A percentile compares a stretch with the other conserved stretches of the same genome.
These are phyloP conservation scores for Dioscorea cayenensis DNA, from an alignment of 116 monocot species.

Conservation along the genomic window DNA sequence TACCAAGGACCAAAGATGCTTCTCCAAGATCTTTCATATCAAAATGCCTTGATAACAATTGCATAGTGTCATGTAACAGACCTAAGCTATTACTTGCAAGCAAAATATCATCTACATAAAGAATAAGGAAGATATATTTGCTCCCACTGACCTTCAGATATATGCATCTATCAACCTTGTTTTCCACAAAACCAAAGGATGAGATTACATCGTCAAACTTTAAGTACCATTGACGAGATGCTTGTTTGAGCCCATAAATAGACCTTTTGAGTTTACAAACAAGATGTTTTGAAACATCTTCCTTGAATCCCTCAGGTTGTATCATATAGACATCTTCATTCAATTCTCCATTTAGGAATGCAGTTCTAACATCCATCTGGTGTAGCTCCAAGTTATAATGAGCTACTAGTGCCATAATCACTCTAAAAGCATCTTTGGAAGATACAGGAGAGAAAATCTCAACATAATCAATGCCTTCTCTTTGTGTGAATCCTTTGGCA, in stretches of 20 bases:
- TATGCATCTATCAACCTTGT: neutral
- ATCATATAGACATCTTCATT: neutral
- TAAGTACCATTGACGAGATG: neutral
- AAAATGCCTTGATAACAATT: no score
- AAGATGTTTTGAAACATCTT: neutral
- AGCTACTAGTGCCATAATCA: neutral
- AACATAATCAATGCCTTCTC: neutral
- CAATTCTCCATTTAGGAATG: neutral
- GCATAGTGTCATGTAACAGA: no score
- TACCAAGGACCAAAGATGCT: no score
- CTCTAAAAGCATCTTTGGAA: neutral
- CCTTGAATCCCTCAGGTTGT: neutral
- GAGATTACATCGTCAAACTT: neutral
- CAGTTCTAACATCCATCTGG: neutral
- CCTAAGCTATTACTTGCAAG: no score
- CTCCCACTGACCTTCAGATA: neutral
- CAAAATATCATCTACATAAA: no score
- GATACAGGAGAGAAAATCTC: neutral
- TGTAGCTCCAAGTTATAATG: neutral
- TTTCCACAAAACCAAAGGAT: neutral
- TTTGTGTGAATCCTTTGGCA: neutral
- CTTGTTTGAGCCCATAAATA: neutral
- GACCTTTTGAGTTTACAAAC: neutral
- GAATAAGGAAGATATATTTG: no score
- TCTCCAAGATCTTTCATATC: no score